Percentiles rank a stretch among this genome's conserved stretches.
Evolutionary conservation across 2,329 filamentous ascomycete genomes (phyloP).

Genomic region (Samsoniella hepiali): DNA sequence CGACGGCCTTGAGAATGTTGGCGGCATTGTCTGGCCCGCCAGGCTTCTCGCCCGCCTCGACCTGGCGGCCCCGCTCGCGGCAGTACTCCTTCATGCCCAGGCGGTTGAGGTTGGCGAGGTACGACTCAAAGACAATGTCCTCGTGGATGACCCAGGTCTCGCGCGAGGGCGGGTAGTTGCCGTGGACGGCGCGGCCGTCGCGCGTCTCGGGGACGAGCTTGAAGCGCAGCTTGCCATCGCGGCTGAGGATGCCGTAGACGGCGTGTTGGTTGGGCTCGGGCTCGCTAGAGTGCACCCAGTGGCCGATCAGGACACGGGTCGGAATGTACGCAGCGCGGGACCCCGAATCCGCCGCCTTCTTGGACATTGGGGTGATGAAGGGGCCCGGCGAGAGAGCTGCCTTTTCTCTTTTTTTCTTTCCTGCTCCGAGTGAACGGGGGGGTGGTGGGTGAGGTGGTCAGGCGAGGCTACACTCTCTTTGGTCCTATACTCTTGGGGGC

Average conservation of each 20-base stretch:
- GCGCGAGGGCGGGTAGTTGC: conserved; percentile 12
- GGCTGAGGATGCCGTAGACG: conserved; percentile 19
- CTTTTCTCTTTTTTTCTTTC: neutral
- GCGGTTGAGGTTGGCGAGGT: conserved; percentile 17
- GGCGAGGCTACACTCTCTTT: neutral
- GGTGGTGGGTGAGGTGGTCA: neutral
- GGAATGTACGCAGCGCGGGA: conserved; percentile 6
- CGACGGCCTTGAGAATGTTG: conserved; percentile 19
- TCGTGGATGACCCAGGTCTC: conserved; percentile 17
- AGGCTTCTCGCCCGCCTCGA: conserved; percentile 6
- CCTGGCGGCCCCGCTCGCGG: conserved; percentile 14
- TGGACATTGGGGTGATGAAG: neutral
- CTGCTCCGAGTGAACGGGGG: neutral
- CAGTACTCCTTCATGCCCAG: conserved; percentile 19
- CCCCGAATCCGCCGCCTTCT: neutral
- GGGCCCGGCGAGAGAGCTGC: neutral
- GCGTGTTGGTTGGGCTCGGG: conserved; percentile 19
- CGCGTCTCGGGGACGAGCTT: conserved; percentile 18
- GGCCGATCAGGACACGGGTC: conserved; percentile 13
- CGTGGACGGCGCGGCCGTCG: conserved; percentile 11
- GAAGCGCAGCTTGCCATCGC: conserved; percentile 18
- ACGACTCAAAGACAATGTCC: conserved; percentile 16
- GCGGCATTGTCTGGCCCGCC: conserved; percentile 12
- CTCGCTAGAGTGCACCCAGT: conserved; percentile 18
- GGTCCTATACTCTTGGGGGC: conserved; percentile 14